Conservation (phyloP, 2,329 filamentous ascomycete species). For the Xylaria sp. region DNA sequence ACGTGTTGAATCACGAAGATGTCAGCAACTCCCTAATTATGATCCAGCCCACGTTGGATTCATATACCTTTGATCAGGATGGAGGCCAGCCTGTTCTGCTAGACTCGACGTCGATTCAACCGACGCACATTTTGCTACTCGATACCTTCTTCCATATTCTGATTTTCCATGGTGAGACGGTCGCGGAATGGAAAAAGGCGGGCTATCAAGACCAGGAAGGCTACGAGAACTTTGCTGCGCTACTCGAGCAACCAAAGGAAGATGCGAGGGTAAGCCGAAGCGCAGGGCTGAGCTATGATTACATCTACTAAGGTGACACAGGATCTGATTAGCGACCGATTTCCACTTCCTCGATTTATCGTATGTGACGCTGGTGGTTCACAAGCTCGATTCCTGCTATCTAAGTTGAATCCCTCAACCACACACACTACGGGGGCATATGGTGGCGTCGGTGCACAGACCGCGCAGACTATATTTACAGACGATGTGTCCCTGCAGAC, state of each 20-base stretch:
- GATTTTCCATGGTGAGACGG: constrained; percentile 98
- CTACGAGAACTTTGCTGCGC: constrained; percentile 90
- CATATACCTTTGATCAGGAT: constrained; percentile 95
- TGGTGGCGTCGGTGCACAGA: constrained; percentile 82
- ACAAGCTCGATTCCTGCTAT: constrained; percentile 93
- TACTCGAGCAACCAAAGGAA: constrained; percentile 93
- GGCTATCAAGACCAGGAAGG: constrained; percentile 98
- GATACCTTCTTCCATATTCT: constrained; percentile 99
- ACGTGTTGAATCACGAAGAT: constrained; percentile 96
- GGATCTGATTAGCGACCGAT: constrained; percentile 96
- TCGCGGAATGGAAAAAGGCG: constrained; percentile 97
- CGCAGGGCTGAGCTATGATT: constrained; percentile 1
- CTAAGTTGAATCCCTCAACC: constrained; percentile 96
- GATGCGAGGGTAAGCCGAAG: constrained; percentile 77
- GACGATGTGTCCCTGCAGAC: constrained; percentile 98
- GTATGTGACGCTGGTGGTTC: constrained; percentile 98
- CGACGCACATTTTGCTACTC: constrained; percentile 88
- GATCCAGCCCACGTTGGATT: constrained; percentile 98
- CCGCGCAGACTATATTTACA: constrained; percentile 97
- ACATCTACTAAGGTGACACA: constrained; percentile 44
- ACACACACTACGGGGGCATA: constrained; percentile 94
- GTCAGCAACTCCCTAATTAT: constrained; percentile 96
- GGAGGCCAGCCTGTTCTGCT: constrained; percentile 91
- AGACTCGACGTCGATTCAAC: constrained; percentile 95
- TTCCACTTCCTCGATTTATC: constrained; percentile 97